These are phyloP conservation scores for Magnolia officinalis DNA, from an alignment of 164 flowering plant genomes.

Conservation along the genomic window DNA sequence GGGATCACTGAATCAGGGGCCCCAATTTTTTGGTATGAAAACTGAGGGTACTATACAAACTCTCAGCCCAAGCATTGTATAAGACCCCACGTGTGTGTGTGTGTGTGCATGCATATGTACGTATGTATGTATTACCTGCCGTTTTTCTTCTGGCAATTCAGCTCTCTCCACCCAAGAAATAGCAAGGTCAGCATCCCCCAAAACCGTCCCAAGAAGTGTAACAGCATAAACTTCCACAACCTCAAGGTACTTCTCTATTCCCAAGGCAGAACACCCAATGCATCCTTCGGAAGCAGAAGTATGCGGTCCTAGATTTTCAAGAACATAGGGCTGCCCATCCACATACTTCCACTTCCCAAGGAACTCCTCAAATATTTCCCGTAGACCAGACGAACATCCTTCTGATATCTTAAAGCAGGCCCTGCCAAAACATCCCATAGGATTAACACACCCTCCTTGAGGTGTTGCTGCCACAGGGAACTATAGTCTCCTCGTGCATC, in stretches of 20 bases:
- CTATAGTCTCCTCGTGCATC: too few relatives aligned
- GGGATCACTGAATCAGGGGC: too few relatives aligned
- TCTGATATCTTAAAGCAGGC: conserved; percentile 62
- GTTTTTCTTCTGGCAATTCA: conserved; percentile 54
- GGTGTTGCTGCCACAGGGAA: too few relatives aligned
- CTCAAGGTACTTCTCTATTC: conserved; percentile 51
- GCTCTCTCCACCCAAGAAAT: conserved; percentile 78
- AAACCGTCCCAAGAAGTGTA: conserved; percentile 41
- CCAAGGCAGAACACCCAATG: conserved; percentile 18
- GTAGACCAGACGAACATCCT: conserved; percentile 39
- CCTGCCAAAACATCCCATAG: conserved; percentile 28
- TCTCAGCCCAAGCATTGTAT: too few relatives aligned
- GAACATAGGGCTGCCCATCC: conserved; percentile 36
- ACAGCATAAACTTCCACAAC: conserved; percentile 70
- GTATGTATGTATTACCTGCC: conserved; percentile 43
- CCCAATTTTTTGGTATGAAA: too few relatives aligned
- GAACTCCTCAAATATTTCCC: conserved; percentile 62
- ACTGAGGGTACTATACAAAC: too few relatives aligned
- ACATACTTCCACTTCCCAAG: conserved; percentile 59
- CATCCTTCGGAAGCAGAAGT: conserved; percentile 4
- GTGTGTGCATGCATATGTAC: too few relatives aligned
- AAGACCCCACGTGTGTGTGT: too few relatives aligned
- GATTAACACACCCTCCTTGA: background rate
- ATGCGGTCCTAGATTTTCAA: conserved; percentile 17
- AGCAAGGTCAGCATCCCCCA: conserved; percentile 47